These are phyloP conservation scores for Fagus sylvatica DNA, from an alignment of 306 rosid genomes.

Conservation along the genomic window DNA sequence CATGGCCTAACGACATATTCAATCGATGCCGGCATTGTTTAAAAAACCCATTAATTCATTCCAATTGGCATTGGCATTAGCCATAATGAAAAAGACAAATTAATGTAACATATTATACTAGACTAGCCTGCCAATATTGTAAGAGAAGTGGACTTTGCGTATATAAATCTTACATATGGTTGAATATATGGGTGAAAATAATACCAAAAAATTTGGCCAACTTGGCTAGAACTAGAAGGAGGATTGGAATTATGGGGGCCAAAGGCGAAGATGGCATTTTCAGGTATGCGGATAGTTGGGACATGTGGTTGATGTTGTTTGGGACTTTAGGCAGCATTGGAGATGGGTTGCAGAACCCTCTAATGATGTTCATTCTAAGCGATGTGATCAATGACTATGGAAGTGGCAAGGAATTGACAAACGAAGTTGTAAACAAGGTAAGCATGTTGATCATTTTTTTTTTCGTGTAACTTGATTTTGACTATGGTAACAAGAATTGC, in stretches of 20 bases:
- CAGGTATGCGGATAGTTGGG: slow-evolving; percentile 68
- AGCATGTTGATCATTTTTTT: slow-evolving; percentile 12
- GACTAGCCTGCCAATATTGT: slow-evolving; percentile 26
- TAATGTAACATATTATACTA: slow-evolving; percentile 22
- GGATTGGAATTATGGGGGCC: slow-evolving; percentile 48
- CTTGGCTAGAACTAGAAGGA: slow-evolving; percentile 18
- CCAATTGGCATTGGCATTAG: slow-evolving; percentile 26
- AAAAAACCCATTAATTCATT: slow-evolving; percentile 11
- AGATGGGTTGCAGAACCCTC: slow-evolving; percentile 85
- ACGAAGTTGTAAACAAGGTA: slow-evolving; percentile 71
- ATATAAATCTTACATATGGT: slow-evolving; percentile 20
- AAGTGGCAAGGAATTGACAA: slow-evolving; percentile 33
- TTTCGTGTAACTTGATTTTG: neutral
- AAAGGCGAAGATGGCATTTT: slow-evolving; percentile 60
- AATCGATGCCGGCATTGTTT: slow-evolving; percentile 33
- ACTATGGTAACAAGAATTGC: neutral
- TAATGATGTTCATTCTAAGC: slow-evolving; percentile 76
- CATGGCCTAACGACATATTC: slow-evolving; percentile 25
- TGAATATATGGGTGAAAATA: slow-evolving; percentile 22
- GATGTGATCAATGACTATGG: slow-evolving; percentile 81
- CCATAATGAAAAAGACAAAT: slow-evolving; percentile 29
- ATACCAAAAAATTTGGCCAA: neutral
- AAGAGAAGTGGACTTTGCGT: slow-evolving; percentile 22
- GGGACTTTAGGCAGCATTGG: slow-evolving; percentile 86
- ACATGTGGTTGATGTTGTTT: slow-evolving; percentile 69